Evolutionary conservation across 352 stramenopile species (phyloP), one percentile per base, ranked within the genome.

Genomic region (Saprolegnia parasitica): DNA sequence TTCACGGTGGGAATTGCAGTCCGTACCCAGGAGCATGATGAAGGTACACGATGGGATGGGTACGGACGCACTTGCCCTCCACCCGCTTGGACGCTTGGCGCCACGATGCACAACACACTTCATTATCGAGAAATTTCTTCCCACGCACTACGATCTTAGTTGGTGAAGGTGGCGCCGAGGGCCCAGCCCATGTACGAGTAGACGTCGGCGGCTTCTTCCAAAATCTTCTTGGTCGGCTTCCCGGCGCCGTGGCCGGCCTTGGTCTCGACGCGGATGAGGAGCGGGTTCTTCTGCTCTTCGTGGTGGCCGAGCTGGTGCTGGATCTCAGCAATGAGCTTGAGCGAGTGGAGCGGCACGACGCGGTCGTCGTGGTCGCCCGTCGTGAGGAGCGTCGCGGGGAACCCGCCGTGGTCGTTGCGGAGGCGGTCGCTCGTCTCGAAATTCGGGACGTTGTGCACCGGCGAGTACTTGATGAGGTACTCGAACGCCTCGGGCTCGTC

Each of bases 311-410:
- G 79, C 42, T 86, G 73, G 65, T 94, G 73, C 76, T 97, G 90
- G 65, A 97, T 72, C 74, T 91, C 84, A 11, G 90, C 85, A 65
- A 91, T 90, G 24, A 95, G 79, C 78, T 97, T 97, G 84, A 89
- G 95, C 76, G 86, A 96, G 75, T 97, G 90, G 67, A 96, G 73
- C 3, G 90, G 90, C 62, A 96, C 88, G 49, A 97, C 90, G 32
- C 90, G 81, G 65, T 97, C 90, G 56, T 97, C 90, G 71, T 97
- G 88, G 74, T 97, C 90, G 15, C 88, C 89, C n/a, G 88, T 93
- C 23, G 79, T 95, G 24, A 96, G 73, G 16, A 96, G 78, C 56
- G 90, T 81, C 5, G 89, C 87, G 21, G 88, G 89, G 73, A 92
- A 96, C 0, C 79, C 82, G 23, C 83, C 83, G 39, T 81, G 75